phyloP scores from a whole-genome alignment of 1,284 basidiomycete genomes.

The Peniophora sp. region DNA sequence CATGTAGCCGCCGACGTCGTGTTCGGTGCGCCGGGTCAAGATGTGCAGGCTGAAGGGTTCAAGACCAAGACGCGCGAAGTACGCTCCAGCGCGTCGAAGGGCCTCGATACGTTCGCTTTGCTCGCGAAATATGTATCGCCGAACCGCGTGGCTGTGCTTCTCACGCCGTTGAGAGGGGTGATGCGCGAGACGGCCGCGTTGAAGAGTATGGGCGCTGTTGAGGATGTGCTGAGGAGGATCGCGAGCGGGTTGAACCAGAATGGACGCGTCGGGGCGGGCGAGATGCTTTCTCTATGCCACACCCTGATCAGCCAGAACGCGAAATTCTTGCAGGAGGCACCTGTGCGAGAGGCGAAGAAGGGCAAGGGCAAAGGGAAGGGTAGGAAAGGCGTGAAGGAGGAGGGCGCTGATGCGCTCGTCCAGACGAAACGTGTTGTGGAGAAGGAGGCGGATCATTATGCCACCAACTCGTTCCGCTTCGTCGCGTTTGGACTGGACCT shows the following conservation, averaged over 20 bases:
- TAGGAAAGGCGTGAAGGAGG: too few relatives aligned
- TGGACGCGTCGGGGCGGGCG: conserved; percentile 57
- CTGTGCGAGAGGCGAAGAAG: conserved; percentile 23
- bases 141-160: conserved; percentile 65
- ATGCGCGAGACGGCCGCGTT: conserved; percentile 81
- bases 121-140: conserved; percentile 75
- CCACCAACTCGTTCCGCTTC: conserved; percentile 84
- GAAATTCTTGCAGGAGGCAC: conserved; percentile 62
- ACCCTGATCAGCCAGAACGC: conserved; percentile 90
- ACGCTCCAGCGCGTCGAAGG: conserved; percentile 68
- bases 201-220: conserved; percentile 81
- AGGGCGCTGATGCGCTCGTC: conserved; percentile 50
- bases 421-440: conserved; percentile 67
- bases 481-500: conserved; percentile 90
- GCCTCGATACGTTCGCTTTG: conserved; percentile 79
- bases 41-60: conserved; percentile 86
- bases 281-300: conserved; percentile 80
- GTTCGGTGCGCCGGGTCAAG: conserved; percentile 90
- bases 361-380: conserved; percentile 26
- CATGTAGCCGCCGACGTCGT: conserved; percentile 88
- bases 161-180: conserved; percentile 78
- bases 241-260: conserved; percentile 85
- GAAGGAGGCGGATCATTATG: conserved; percentile 62
- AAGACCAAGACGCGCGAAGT: conserved; percentile 94
- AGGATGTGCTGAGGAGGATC: conserved; percentile 83